phyloP scores from a whole-genome alignment of 2,329 filamentous ascomycete genomes.

The Cyphellophora attinorum region DNA sequence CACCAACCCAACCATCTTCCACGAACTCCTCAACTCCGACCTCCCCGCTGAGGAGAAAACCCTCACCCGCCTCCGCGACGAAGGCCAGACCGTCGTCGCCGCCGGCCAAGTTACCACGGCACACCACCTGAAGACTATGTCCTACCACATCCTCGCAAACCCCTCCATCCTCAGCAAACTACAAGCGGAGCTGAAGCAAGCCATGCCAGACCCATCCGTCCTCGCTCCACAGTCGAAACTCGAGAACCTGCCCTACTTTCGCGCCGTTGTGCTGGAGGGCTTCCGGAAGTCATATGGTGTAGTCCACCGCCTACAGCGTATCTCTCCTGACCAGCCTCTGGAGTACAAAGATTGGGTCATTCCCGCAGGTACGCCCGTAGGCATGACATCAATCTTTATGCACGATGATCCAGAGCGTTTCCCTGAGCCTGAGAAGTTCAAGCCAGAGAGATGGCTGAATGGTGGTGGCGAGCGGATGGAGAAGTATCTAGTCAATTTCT shows the following conservation, averaged over 20 bases:
- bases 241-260: conserved; percentile 23
- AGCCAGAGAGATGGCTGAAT: conserved; percentile 27
- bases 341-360: conserved; percentile 5
- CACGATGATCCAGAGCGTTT: conserved; percentile 27
- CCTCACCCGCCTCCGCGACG: conserved; percentile 9
- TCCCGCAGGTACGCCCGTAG: conserved; percentile 7
- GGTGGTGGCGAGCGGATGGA: conserved; percentile 18
- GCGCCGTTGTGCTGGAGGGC: conserved; percentile 26
- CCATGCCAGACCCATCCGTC: conserved; percentile 6
- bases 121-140: conserved; percentile 4
- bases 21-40: conserved; percentile 8
- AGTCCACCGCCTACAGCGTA: conserved; percentile 19
- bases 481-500: conserved; percentile 21
- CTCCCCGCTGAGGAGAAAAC: conserved; percentile 10
- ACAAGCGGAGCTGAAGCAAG: conserved; percentile 5
- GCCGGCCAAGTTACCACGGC: conserved; percentile 12
- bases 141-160: conserved; percentile 7
- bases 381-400: conserved; percentile 27
- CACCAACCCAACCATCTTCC: conserved; percentile 11
- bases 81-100: conserved; percentile 8
- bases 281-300: conserved; percentile 24
- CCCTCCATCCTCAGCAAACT: conserved; percentile 4
- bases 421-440: conserved; percentile 24
- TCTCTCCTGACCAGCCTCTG: conserved; percentile 15
- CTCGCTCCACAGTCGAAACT: conserved; percentile 10